Percentiles rank a stretch among this genome's conserved stretches.
Evolutionary conservation across 1,284 basidiomycete genomes (phyloP).

Genomic region (Vanrija sp.): DNA sequence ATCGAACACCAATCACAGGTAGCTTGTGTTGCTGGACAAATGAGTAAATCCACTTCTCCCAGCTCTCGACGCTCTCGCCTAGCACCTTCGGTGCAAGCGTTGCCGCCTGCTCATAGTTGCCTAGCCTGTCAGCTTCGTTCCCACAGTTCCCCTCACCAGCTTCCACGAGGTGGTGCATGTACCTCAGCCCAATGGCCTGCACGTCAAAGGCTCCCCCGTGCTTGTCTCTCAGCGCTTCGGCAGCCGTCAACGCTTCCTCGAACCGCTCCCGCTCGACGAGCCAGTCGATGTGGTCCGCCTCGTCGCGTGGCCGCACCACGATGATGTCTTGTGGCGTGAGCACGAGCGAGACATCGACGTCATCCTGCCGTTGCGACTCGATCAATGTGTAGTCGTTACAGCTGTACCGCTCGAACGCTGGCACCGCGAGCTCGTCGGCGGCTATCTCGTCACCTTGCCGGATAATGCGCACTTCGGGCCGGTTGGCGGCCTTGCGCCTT

Average conservation of each 20-base stretch:
- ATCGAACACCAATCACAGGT: constrained; percentile 54
- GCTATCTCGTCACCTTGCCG: constrained; percentile 87
- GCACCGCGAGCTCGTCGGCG: constrained; percentile 75
- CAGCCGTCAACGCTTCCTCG: constrained; percentile 79
- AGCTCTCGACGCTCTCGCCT: constrained; percentile 68
- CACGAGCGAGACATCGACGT: constrained; percentile 59
- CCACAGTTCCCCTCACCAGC: constrained; percentile 56
- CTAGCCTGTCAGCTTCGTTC: constrained; percentile 48
- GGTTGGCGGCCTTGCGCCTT: constrained; percentile 72
- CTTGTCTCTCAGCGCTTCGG: constrained; percentile 60
- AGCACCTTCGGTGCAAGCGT: constrained; percentile 82
- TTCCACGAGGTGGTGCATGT: constrained; percentile 71
- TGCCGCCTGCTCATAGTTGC: constrained; percentile 78
- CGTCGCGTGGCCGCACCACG: constrained; percentile 77
- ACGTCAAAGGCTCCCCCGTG: constrained; percentile 57
- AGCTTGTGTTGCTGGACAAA: constrained; percentile 81
- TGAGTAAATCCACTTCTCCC: constrained; percentile 93
- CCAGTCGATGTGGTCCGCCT: constrained; percentile 88
- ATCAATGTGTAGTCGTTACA: constrained; percentile 87
- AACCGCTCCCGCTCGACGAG: constrained; percentile 79
- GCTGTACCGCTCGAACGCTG: constrained; percentile 74
- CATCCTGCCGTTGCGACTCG: constrained; percentile 39
- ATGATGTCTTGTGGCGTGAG: constrained; percentile 86
- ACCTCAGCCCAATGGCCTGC: constrained; percentile 72
- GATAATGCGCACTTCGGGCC: constrained; percentile 89